Base-by-base conservation (phyloP, 2,329 filamentous ascomycete species). In the Fonsecaea multimorphosa region DNA sequence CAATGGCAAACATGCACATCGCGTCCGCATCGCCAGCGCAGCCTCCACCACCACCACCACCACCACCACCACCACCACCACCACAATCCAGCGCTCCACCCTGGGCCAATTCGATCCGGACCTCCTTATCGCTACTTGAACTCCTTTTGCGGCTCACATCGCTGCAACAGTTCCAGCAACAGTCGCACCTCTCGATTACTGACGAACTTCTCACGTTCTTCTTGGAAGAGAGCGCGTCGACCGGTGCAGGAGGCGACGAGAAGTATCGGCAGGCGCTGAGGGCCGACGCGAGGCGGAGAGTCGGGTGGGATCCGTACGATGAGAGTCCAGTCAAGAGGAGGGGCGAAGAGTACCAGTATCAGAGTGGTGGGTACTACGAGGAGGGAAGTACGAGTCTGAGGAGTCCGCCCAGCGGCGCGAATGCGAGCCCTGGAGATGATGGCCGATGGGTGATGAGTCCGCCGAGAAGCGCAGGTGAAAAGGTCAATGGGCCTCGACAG, bases 191-290 rank as follows among this genome's bases (percentile, higher is more conserved):
- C n/a, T 87, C 92, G 6, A 95, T 96, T 67, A 91, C 91, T 1
- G 93, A 97, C 75, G 91, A 97, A 72, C 87, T 97, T 1, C 82
- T 97, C 46, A 92, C 90, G 59, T 96, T 96, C 80, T 97, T 97
- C 79, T 82, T 97, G 8, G 85, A 87, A 68, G 88, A 91, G 72
- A 86, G 84, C 11, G 86, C 86, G 34, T 87, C 87, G 1, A 89
- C 88, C 0, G 89, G 88, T 31, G 86, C 87, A 1, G 88, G 87
- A 2, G 82, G 83, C 3, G 86, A 90, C 70, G 81, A 85, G 4
- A 82, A 88, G 34, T 80, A 87, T 61, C 85, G 89, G 6, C 85
- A 86, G 60, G 82, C 83, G 0, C 81, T 88, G 1, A 82, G 89
- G 14, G 78, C 83, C 3, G 86, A 89, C 68, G 89, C 89, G 3